Conservation (phyloP, 495 filamentous ascomycete genomes). For the Polyplosphaeria fusca region DNA sequence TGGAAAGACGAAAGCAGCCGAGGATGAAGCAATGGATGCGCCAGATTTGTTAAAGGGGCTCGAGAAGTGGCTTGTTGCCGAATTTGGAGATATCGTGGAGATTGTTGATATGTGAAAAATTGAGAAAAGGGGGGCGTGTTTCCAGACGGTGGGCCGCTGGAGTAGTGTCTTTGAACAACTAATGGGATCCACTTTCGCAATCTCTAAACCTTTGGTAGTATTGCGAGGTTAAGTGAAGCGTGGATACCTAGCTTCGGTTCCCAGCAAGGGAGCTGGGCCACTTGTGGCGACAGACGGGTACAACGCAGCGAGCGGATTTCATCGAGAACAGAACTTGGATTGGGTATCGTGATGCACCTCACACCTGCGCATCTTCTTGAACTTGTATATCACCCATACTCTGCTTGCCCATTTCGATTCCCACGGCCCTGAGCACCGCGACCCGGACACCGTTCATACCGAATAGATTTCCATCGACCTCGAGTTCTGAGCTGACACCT, state of each 20-base stretch:
- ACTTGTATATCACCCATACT: neutral
- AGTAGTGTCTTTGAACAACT: too few species aligned
- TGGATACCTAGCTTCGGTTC: too few species aligned
- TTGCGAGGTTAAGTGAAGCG: too few species aligned
- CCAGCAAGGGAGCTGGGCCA: too few species aligned
- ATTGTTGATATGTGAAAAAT: too few species aligned
- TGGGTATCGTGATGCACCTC: neutral
- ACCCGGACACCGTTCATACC: constrained; percentile 38
- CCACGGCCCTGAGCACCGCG: constrained; percentile 39
- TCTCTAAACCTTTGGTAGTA: too few species aligned
- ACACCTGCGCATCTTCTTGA: neutral
- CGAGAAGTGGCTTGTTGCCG: constrained; percentile 28
- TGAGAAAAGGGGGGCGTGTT: too few species aligned
- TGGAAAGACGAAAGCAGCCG: neutral
- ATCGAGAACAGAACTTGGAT: neutral
- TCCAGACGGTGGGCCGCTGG: too few species aligned
- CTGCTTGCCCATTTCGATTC: constrained; percentile 28
- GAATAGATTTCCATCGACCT: constrained; percentile 23
- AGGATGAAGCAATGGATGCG: neutral
- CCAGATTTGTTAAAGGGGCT: constrained; percentile 19
- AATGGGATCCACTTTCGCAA: too few species aligned
- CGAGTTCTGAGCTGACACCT: constrained; percentile 4
- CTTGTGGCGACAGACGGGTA: too few species aligned
- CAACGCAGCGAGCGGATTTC: neutral
- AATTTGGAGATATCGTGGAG: constrained; percentile 33